A percentile compares a stretch with the other conserved stretches of the same genome.
Evolutionary conservation across 352 stramenopile species (phyloP).

Genomic region (Globisporangium echinulatum): DNA sequence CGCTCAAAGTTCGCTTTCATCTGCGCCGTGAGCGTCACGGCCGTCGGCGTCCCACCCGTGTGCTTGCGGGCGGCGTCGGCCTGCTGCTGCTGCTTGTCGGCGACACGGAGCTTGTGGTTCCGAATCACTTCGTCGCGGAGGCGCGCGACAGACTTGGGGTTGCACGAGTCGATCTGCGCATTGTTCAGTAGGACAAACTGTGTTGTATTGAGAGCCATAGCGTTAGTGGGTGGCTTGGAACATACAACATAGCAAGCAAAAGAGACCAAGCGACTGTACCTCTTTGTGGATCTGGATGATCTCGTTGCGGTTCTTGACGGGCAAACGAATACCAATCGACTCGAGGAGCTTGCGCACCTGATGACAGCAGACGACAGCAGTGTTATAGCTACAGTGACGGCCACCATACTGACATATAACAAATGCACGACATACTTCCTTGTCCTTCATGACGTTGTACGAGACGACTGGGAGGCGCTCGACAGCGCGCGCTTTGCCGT

Average conservation of each 20-base stretch:
- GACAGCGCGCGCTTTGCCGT: constrained; percentile 10
- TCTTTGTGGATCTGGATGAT: constrained; percentile 88
- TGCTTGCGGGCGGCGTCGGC: constrained; percentile 27
- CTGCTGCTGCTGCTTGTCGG: constrained; percentile 28
- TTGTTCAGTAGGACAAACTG: constrained; percentile 79
- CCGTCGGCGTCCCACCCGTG: constrained; percentile 19
- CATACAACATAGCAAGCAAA: too few species aligned
- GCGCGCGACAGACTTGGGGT: constrained; percentile 57
- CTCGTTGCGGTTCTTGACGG: constrained; percentile 68
- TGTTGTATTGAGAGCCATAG: too few species aligned
- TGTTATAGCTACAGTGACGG: too few species aligned
- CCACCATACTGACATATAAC: too few species aligned
- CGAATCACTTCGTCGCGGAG: constrained; percentile 62
- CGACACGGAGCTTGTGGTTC: constrained; percentile 46
- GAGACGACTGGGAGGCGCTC: constrained; percentile 71
- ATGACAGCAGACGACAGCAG: too few species aligned
- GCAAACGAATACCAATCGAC: constrained; percentile 47
- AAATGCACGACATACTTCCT: constrained; percentile 25
- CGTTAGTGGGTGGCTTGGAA: too few species aligned
- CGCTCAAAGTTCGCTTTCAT: constrained; percentile 76
- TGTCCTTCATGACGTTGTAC: constrained; percentile 85
- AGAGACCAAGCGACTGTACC: constrained; percentile 20
- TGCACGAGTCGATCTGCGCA: constrained; percentile 71
- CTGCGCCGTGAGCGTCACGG: constrained; percentile 28
- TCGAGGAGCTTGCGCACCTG: constrained; percentile 59